These are phyloP conservation scores for Roridomyces roridus DNA, from an alignment of 768 basidiomycete species.

Conservation along the genomic window DNA sequence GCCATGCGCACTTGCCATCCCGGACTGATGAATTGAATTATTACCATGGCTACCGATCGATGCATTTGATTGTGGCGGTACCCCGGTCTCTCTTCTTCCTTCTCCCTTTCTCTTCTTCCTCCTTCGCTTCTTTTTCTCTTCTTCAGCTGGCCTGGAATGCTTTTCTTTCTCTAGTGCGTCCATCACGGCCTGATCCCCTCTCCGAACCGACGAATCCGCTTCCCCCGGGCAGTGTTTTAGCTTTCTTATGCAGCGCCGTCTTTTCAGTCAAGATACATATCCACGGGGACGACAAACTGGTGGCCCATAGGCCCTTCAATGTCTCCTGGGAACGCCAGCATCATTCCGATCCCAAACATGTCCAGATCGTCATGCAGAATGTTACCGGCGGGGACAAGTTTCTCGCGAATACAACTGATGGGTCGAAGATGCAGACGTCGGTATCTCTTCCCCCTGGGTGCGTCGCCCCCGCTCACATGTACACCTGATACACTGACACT, in stretches of 20 bases:
- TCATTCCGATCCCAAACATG: background rate
- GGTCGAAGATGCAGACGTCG: background rate
- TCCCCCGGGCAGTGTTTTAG: conserved; percentile 7
- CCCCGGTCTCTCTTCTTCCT: background rate
- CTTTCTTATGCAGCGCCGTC: conserved; percentile 4
- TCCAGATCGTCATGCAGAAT: background rate
- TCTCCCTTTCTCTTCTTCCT: conserved; percentile 1
- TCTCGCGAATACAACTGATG: background rate
- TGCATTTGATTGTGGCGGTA: background rate
- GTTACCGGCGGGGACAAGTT: background rate
- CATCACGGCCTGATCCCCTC: background rate
- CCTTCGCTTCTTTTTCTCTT: background rate
- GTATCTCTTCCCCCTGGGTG: conserved; percentile 1
- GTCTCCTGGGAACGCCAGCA: background rate
- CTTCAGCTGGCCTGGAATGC: conserved; percentile 21
- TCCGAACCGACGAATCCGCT: no score
- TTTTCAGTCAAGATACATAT: conserved; percentile 3
- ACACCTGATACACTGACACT: background rate
- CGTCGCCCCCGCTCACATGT: background rate
- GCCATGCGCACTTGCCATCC: no score
- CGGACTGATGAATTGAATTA: no score
- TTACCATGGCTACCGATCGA: no score
- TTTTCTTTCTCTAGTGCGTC: conserved; percentile 12
- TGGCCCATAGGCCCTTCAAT: background rate
- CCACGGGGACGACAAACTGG: background rate